Evolutionary conservation across 140 eudicot genomes (phyloP).

Genomic region (Cichorium intybus): DNA sequence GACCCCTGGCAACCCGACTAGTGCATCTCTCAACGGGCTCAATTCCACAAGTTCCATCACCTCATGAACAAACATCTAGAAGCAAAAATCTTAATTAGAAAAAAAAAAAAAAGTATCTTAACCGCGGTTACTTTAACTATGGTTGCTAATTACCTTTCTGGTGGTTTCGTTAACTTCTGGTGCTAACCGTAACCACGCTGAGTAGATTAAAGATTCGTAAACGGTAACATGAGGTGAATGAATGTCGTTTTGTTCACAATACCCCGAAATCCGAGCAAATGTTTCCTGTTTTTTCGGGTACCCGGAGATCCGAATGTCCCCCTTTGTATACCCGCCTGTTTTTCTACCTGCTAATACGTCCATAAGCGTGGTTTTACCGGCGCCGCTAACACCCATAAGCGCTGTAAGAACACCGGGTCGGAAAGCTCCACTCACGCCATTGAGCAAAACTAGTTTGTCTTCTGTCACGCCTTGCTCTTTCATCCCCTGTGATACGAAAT

Average conservation of each 20-base stretch:
- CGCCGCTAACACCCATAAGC: no score
- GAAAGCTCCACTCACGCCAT: no score
- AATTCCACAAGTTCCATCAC: constrained; percentile 71
- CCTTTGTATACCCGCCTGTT: constrained; percentile 68
- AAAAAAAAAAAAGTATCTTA: background rate
- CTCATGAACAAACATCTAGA: constrained; percentile 64
- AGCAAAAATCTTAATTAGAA: constrained; percentile 45
- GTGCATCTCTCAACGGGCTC: constrained; percentile 36
- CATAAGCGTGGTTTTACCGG: constrained; percentile 76
- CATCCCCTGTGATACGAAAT: no score
- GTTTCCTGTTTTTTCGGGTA: constrained; percentile 70
- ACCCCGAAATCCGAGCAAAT: constrained; percentile 70
- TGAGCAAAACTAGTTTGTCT: no score
- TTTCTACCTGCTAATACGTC: constrained; percentile 78
- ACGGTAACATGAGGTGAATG: no score
- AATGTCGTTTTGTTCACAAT: constrained; percentile 75
- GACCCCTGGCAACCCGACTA: constrained; percentile 73
- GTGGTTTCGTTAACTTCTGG: constrained; percentile 38
- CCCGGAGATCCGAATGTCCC: constrained; percentile 59
- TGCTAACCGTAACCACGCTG: constrained; percentile 59
- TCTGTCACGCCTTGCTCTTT: no score
- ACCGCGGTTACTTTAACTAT: no score
- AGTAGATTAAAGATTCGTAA: no score
- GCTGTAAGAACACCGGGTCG: no score
- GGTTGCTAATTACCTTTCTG: constrained; percentile 41